Base-by-base conservation (phyloP, 1,284 basidiomycete species). In the Pascua guehoae region DNA sequence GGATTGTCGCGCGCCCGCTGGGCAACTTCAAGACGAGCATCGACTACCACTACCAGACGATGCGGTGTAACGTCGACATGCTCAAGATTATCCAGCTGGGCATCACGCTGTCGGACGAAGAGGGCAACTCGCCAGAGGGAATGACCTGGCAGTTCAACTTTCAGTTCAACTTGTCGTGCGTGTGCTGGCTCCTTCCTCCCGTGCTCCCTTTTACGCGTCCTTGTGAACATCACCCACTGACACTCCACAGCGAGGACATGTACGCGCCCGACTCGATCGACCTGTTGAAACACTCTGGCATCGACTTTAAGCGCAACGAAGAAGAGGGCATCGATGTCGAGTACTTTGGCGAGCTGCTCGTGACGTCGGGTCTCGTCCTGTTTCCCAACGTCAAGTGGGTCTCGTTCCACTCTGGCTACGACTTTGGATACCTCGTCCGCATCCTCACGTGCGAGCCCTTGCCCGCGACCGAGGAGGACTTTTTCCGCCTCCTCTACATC, bases 111-210 rank as follows among this genome's bases (percentile, higher is more conserved):
- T 88, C 90, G 51, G 93, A 98, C 74, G 92, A 92, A 75, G 85
- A 96, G 38, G 95, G 95, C 8, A 87, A 93, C 69, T 85, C 87
- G 57, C 91, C 94, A 61, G 91, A 94, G 53, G 85, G 88, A 49
- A 89, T 89, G 51, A 97, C 93, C 39, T 99, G 95, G 95, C 96
- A 99, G 78, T 99, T 99, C 81, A 98, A 99, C 79, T 98, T 99
- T 79, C 84, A 85, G 66, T 99, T 98, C 79, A 91, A 86, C 77
- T 79, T 92, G 64, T 84, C 85, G 91, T 94, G 74, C 68, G 89
- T 8, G 24, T 18, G 24, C 3, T 10, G 10, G 14, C 17, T 12
- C 4, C 1, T n/a, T n/a, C 36, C 15, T 12, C n/a, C n/a, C n/a
- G n/a, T n/a, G n/a, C n/a, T 16, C 5, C 15, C 40, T 14, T 38